A percentile compares a stretch with the other conserved stretches of the same genome.
Conservation (phyloP, 179 eudicot species). For the Gypsophila paniculata region DNA sequence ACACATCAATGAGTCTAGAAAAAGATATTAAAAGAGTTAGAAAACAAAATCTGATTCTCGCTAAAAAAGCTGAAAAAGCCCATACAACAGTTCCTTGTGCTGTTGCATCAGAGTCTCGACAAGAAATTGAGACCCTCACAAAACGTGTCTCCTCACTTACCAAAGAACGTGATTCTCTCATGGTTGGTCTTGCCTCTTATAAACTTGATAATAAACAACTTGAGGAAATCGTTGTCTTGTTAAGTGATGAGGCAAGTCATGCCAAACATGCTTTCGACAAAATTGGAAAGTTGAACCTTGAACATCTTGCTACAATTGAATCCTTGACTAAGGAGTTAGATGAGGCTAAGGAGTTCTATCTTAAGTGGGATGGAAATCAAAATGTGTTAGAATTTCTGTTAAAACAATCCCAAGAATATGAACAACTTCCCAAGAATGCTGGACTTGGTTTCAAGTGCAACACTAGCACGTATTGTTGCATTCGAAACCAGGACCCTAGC, state of each 20-base stretch:
- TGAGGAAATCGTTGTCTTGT: not conserved
- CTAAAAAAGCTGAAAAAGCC: not conserved
- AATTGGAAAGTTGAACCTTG: not conserved
- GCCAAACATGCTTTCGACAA: not conserved
- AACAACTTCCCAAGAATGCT: too few species aligned
- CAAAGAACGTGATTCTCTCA: not conserved
- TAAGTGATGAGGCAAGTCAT: not conserved
- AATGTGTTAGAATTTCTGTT: not conserved
- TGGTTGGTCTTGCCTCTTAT: not conserved
- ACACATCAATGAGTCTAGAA: not conserved
- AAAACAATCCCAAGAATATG: not conserved
- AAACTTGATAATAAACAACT: not conserved
- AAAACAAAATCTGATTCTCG: too few species aligned
- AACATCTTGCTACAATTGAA: not conserved
- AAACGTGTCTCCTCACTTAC: not conserved
- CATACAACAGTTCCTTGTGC: not conserved
- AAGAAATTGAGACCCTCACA: not conserved
- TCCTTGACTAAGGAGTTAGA: not conserved
- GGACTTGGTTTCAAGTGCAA: too few species aligned
- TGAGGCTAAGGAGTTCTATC: not conserved
- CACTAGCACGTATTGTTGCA: not conserved
- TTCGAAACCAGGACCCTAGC: not conserved
- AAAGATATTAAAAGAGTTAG: not conserved
- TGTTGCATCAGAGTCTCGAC: not conserved
- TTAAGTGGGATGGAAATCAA: not conserved